These are phyloP conservation scores for Harringtonia lauricola DNA, from an alignment of 2,329 filamentous ascomycete species.

Conservation along the genomic window DNA sequence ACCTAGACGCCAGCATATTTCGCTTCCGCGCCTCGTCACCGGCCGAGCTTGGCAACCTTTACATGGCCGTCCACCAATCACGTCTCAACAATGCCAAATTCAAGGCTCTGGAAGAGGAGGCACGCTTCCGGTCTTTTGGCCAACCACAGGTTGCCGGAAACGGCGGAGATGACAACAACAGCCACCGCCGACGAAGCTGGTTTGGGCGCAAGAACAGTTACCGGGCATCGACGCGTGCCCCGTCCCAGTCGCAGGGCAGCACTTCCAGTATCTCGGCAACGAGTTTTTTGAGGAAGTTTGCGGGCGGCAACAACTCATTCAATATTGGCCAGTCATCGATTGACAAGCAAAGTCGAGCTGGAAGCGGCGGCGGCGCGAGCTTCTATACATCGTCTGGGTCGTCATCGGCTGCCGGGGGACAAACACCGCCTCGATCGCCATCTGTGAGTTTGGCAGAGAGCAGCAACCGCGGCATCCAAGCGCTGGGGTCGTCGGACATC, in stretches of 20 bases:
- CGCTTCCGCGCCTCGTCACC: constrained; percentile 76
- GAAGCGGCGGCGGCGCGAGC: constrained; percentile 38
- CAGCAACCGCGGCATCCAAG: constrained; percentile 35
- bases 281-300: constrained; percentile 71
- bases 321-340: constrained; percentile 75
- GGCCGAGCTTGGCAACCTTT: constrained; percentile 71
- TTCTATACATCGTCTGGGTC: constrained; percentile 46
- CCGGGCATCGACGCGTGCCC: constrained; percentile 49
- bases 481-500: constrained; percentile 63
- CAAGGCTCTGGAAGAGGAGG: constrained; percentile 55
- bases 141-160: constrained; percentile 35
- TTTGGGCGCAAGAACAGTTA: constrained; percentile 56
- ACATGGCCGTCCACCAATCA: constrained; percentile 75
- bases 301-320: constrained; percentile 56
- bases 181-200: constrained; percentile 40
- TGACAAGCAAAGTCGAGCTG: constrained; percentile 38
- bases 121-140: constrained; percentile 60
- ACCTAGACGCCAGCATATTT: constrained; percentile 60
- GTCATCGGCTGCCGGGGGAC: constrained; percentile 34
- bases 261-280: constrained; percentile 51
- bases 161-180: constrained; percentile 32
- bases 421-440: constrained; percentile 42
- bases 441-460: constrained; percentile 44
- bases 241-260: constrained; percentile 60
- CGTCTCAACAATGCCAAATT: constrained; percentile 90